phyloP scores from a whole-genome alignment of 345 rosid species.

The Citrus cavaleriei region DNA sequence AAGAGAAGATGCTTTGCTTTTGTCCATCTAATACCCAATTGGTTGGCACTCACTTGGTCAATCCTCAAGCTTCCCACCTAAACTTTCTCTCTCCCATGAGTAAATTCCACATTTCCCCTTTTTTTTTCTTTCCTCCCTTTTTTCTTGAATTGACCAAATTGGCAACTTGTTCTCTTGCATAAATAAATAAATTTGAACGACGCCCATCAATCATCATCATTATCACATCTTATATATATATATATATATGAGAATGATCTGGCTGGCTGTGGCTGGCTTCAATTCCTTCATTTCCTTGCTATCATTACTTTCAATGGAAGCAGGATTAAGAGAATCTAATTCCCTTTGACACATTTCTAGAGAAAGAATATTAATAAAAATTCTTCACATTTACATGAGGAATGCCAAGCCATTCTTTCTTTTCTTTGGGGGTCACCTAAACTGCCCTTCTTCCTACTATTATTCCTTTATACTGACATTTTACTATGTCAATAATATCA shows the following conservation, averaged over 20 bases:
- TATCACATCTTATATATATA: background rate
- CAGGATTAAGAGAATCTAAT: conserved; percentile 30
- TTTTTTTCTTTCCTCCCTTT: background rate
- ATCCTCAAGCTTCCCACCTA: conserved; percentile 3
- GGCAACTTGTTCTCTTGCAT: background rate
- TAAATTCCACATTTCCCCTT: conserved; percentile 25
- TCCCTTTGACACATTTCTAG: conserved; percentile 2
- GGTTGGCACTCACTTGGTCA: conserved; percentile 19
- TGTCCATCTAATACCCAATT: background rate
- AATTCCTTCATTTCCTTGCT: conserved; percentile 10
- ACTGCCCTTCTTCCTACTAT: background rate
- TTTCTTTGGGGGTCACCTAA: background rate
- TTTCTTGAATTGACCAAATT: conserved; percentile 25
- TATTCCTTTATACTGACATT: background rate
- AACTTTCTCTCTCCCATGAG: conserved; percentile 3
- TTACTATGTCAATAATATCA: background rate
- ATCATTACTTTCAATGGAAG: conserved; percentile 24
- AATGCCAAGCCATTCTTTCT: background rate
- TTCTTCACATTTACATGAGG: background rate
- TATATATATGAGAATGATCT: background rate
- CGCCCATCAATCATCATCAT: background rate
- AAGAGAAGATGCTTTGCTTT: conserved; percentile 22
- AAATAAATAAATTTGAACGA: background rate
- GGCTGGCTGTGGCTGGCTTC: conserved; percentile 4
- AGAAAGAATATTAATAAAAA: background rate